These are phyloP conservation scores for Eudorina sp. DNA, from an alignment of 139 green algal species.

Conservation along the genomic window DNA sequence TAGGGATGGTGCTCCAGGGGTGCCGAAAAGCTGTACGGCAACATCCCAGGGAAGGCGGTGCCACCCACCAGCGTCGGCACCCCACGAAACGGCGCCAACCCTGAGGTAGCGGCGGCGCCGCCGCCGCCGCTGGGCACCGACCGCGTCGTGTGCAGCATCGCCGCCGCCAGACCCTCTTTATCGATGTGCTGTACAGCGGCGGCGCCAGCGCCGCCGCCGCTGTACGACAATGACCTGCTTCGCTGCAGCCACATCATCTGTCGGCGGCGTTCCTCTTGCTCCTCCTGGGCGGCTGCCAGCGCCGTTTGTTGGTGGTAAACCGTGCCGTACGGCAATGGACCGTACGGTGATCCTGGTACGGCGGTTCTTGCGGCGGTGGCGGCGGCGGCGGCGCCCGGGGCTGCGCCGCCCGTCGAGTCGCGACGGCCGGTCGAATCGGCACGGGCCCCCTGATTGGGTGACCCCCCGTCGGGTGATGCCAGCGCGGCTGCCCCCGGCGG, in stretches of 20 bases:
- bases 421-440: background rate
- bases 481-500: background rate
- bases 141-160: no score
- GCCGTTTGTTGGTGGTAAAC: conserved; percentile 30
- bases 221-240: background rate
- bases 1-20: background rate
- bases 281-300: background rate
- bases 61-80: no score
- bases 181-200: no score
- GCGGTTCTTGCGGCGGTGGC: no score
- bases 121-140: no score
- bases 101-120: no score
- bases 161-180: no score
- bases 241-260: background rate
- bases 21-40: background rate
- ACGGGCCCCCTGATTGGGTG: background rate
- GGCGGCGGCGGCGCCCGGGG: background rate
- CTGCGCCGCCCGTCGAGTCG: background rate
- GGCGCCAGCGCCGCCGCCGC: no score
- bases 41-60: no score
- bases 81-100: no score
- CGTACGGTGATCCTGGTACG: background rate
- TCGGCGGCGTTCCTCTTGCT: background rate
- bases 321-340: conserved; percentile 25
- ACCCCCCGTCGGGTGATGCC: background rate